Base-by-base conservation (phyloP, 2,329 filamentous ascomycete genomes). In the Phaeoacremonium minimum region DNA sequence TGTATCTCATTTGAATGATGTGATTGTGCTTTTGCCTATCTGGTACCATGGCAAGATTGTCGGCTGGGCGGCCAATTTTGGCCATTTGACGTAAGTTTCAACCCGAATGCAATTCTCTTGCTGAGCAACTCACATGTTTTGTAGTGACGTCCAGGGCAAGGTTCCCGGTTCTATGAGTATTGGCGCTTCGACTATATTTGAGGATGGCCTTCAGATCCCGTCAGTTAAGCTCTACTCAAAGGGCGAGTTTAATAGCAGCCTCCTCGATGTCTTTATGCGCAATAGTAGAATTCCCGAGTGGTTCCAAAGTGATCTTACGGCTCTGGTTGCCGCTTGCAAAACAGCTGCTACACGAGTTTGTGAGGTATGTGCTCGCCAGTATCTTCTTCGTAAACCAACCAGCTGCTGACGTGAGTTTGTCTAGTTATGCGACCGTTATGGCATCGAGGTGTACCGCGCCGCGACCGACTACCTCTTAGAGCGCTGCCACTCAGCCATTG, bases 81-180 rank as follows among this genome's bases (percentile, higher is more conserved):
- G 69, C 1, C 69, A 73, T 41, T 46, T 72, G 39, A 71, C 68
- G 13, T 38, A 18, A 17, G 36, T 33, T 15, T 11, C 36, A n/a
- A 13, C 19, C 15, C 5, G n/a, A n/a, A n/a, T n/a, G n/a, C n/a
- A n/a, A n/a, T n/a, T n/a, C n/a, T n/a, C n/a, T n/a, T n/a, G n/a
- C n/a, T n/a, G n/a, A n/a, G n/a, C n/a, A n/a, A n/a, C n/a, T n/a
- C n/a, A n/a, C n/a, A n/a, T n/a, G n/a, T n/a, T n/a, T n/a, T n/a
- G n/a, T 22, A 41, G 34, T n/a, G 60, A 64, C 39, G 58, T 63
- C 7, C 55, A 57, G 4, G 69, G 67, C 15, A 69, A 67, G 36
- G 68, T 71, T 0, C 68, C 69, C 0, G 69, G 69, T 2, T 69
- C 64, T 15, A 67, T 72, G 66, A 69, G 64, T 7, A 67, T 71